A percentile compares a stretch with the other conserved stretches of the same genome.
Conservation (phyloP, 2,329 filamentous ascomycete species). For the Eutypa lata region DNA sequence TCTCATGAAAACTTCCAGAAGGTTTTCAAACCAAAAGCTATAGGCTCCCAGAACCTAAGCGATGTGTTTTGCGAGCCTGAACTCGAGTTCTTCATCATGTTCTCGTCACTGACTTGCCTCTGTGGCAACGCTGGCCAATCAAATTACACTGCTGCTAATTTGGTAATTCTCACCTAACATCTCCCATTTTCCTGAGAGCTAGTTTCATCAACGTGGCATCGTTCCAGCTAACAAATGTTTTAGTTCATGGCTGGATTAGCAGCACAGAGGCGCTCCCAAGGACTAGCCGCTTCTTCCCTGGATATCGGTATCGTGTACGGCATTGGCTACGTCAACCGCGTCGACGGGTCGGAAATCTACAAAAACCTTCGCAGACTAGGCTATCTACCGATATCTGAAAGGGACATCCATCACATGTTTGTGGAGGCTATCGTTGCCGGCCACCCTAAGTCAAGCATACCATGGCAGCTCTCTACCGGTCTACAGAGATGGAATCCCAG, state of each 20-base stretch:
- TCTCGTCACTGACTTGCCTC: slow-evolving; percentile 18
- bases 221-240: no score
- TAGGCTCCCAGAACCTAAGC: slow-evolving; percentile 29
- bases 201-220: no score
- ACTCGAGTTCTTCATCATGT: slow-evolving; percentile 23
- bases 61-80: slow-evolving; percentile 2
- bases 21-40: slow-evolving; percentile 24
- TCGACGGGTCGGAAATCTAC: neutral
- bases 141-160: slow-evolving; percentile 33
- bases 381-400: neutral
- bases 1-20: slow-evolving; percentile 17
- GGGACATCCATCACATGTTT: neutral
- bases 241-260: no score
- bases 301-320: slow-evolving; percentile 28
- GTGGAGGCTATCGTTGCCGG: neutral
- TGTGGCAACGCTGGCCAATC: slow-evolving; percentile 20
- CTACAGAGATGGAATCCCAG: no score
- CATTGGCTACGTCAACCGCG: slow-evolving; percentile 8
- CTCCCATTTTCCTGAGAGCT: no score
- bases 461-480: no score
- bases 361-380: neutral
- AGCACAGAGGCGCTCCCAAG: slow-evolving; percentile 17
- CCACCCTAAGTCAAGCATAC: neutral
- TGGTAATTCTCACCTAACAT: no score
- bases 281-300: slow-evolving; percentile 27